These are phyloP conservation scores for Penicillium mononematosum DNA, from an alignment of 495 filamentous ascomycete species.

Conservation along the genomic window DNA sequence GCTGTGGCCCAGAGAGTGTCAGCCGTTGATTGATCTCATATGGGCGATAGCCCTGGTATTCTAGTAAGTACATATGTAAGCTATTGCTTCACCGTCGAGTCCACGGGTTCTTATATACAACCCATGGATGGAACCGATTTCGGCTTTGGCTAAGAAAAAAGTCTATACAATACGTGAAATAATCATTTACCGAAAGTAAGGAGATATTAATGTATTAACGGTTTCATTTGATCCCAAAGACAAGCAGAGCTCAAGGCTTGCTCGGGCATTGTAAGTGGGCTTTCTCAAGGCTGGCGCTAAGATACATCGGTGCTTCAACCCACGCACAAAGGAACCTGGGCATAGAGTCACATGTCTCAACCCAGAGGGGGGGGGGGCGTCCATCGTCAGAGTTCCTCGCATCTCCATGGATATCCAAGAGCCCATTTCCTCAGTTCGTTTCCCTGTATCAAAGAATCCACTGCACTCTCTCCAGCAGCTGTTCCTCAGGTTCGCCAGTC, in stretches of 20 bases:
- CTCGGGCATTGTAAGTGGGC: background rate
- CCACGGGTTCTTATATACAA: background rate
- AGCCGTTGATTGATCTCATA: no score
- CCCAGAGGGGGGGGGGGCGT: no score
- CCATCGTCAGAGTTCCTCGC: background rate
- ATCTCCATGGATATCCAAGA: background rate
- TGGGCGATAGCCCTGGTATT: no score
- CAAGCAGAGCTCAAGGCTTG: background rate
- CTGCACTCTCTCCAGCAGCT: background rate
- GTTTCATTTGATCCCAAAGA: background rate
- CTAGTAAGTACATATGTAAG: no score
- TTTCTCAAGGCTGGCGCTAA: background rate
- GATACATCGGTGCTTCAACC: background rate
- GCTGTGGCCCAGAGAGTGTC: no score
- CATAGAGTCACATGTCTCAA: background rate
- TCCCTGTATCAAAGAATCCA: background rate
- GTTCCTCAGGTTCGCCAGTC: background rate
- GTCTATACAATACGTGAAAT: background rate
- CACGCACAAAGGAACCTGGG: background rate
- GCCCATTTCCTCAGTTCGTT: background rate
- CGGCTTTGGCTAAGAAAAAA: background rate
- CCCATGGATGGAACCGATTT: background rate
- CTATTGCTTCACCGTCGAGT: background rate
- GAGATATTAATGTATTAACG: background rate
- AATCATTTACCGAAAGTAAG: background rate